Percentiles rank a stretch among this genome's conserved stretches.
Conservation (phyloP, 306 rosid species). For the Albizia julibrissin region DNA sequence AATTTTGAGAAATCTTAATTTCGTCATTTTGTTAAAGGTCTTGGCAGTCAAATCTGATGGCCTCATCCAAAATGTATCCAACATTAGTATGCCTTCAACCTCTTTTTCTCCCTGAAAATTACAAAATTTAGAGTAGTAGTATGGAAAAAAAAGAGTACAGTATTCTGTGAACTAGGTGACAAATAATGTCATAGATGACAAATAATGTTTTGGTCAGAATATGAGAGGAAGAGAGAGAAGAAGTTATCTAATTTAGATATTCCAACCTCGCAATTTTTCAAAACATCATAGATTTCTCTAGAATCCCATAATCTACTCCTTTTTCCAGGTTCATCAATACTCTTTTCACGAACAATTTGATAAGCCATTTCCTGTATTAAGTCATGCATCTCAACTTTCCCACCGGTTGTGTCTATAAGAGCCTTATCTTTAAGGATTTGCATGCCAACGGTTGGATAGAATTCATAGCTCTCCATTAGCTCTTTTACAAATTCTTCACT, state of each 20-base stretch:
- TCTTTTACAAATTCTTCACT: too few species aligned
- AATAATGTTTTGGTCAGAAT: too few species aligned
- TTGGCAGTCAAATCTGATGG: background rate
- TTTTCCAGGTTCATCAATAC: background rate
- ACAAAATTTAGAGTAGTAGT: background rate
- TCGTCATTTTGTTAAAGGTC: background rate
- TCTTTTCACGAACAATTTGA: background rate
- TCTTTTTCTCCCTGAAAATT: background rate
- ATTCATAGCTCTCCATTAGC: too few species aligned
- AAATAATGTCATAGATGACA: background rate
- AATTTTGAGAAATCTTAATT: background rate
- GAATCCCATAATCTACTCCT: background rate
- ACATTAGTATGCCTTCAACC: background rate
- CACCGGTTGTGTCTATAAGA: too few species aligned
- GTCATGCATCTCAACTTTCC: too few species aligned
- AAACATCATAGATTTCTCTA: background rate
- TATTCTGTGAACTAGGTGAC: background rate
- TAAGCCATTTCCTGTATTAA: background rate
- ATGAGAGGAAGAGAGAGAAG: fast-evolving
- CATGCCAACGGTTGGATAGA: too few species aligned
- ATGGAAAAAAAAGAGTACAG: background rate
- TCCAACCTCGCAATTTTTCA: background rate
- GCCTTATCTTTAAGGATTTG: too few species aligned
- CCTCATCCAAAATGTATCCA: background rate
- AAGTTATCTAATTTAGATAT: background rate